Evolutionary conservation across 306 rosid species (phyloP), one percentile per base, ranked within the genome.

Genomic region (Fragaria nilgerrensis): DNA sequence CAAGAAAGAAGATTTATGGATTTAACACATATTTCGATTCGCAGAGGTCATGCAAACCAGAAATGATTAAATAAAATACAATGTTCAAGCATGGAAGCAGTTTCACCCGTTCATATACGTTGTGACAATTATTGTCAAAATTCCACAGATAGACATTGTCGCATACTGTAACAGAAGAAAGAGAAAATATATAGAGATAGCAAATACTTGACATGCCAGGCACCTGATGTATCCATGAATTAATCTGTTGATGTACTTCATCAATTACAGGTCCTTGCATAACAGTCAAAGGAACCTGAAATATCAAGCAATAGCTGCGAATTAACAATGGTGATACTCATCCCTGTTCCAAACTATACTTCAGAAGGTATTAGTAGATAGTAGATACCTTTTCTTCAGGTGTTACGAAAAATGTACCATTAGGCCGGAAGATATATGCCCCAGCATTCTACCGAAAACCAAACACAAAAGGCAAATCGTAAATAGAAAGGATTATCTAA

Each of bases 401-500:
- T 14, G 63, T 77, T 82, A 87, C 78, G 77, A 73, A 75, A 73
- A 73, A 80, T 52, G 90, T 72, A 65, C 88, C 90, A 75, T 87
- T 87, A 47, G 90, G 90, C 49, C 90, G 90, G 78, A 87, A 87
- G 72, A 87, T n/a, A 66, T 87, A 87, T 32, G 90, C 90, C 25
- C 90, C 90, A 17, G 82, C 52, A 44, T 85, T 87, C 90, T 87
- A 81, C 68, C 68, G 67, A 77, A 72, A 49, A 68, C 19, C 47
- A 1, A 53, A 55, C 15, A 0, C 44, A 20, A 68, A 5, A 25
- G 41, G 13, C 27, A 74, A 61, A 34, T 43, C 34, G 20, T 59
- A 58, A 4, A 25, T 23, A 52, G 32, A 7, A 72, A n/a, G 37
- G 17, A 72, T 8, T 22, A 36, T 37, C 48, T 52, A 34, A 20